Base-by-base conservation (phyloP, 768 basidiomycete genomes). In the Trichaptum fuscoviolaceum region DNA sequence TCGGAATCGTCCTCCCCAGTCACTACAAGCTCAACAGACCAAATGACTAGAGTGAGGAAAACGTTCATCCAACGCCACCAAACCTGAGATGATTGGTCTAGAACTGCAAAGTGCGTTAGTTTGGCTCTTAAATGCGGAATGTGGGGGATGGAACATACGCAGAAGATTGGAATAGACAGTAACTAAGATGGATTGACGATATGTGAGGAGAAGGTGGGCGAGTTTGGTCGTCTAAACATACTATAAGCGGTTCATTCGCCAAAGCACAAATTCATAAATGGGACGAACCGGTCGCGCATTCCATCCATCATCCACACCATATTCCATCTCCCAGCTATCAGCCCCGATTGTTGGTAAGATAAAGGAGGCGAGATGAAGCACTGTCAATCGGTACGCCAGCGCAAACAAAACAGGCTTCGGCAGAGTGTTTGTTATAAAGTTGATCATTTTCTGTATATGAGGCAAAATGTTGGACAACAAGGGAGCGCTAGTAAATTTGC, bases 51-150 rank as follows among this genome's bases (percentile, higher is more conserved):
- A 4, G 91, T 93, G 76, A 94, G 90, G 79, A 93, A 92, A 35
- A 95, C 88, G 73, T 92, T 92, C 81, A 89, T 88, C 92, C 93
- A 94, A 68, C 93, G 84, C 90, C 93, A 94, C 93, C 93, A 95
- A 62, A 93, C 86, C 73, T 94, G 93, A n/a, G 91, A 92, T 23
- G 92, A 90, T 72, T 92, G 90, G 71, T 95, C 93, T 64, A 95
- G 80, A 59, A 95, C 93, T 93, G 64, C 6, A 60, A 35, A 35
- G 30, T 58, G 58, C 66, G 36, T 18, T 25, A 63, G 34, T 35
- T 63, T 42, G 20, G n/a, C 9, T 3, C 30, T 30, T 30, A 30
- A 20, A 26, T 18, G 8, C 7, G 35, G 24, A 34, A 1, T 36
- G 35, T 23, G 65, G n/a, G n/a, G 67, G 30, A 18, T 60, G 15